Base-by-base conservation (phyloP, 805 yeast species). In the Ogataea angusta region DNA sequence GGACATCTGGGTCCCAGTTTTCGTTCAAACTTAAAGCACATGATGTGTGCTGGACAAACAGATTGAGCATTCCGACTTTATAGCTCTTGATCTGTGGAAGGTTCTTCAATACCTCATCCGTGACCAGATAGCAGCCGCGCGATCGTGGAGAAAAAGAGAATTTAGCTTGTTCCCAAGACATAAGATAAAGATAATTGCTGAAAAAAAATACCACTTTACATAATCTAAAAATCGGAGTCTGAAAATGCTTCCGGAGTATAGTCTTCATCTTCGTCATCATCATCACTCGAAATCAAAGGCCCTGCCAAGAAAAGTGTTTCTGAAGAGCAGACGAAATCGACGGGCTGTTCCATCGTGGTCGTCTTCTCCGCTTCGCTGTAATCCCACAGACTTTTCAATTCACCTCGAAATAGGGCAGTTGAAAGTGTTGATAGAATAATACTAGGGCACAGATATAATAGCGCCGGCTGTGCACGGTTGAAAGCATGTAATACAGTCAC, bases 1-100 rank as follows among this genome's bases (percentile, higher is more conserved):
- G 70, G 10, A 85, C 95, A 55, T 82, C 89, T 0, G 88, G 78
- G 53, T 86, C 95, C 66, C 78, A 84, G 57, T 85, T 85, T 58
- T 85, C 95, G 56, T 85, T 85, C 41, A 85, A 60, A 0, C 89
- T 80, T 30, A 85, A 59, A 0, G 82, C 93, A 4, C 90, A 90
- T 8, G 88, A 80, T 1, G 95, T 85, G 61, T 85, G 95, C 57
- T 83, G 85, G 33, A 85, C 63, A 57, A 86, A 85, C 18, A 85
- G 61, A 51, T 84, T 74, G 39, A 83, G 59, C 18, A 75, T 63
- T 2, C 95, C 95, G 8, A 82, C 64, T 54, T 79, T 75, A 60
- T 74, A 78, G 27, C 75, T 57, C 40, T 68, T 69, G 43, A 85
- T 58, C 49, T 81, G 80, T 0, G 90, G 88, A 10, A 86, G 55